Percentiles rank a stretch among this genome's conserved stretches.
These are phyloP conservation scores for Colletotrichum acutatum DNA, from an alignment of 2,329 filamentous ascomycete species.

Conservation along the genomic window DNA sequence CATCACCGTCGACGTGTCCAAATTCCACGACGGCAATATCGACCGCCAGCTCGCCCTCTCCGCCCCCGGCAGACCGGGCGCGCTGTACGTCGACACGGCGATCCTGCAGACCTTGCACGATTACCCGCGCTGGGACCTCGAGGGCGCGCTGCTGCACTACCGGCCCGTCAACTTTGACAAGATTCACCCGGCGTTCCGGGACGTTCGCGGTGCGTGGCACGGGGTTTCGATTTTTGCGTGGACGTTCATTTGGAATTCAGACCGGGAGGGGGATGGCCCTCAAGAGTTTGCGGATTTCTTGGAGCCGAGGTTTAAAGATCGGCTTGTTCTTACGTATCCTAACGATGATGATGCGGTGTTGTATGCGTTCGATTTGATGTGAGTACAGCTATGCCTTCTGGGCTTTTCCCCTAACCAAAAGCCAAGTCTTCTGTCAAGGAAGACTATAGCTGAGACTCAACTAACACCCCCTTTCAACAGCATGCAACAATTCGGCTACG, in stretches of 20 bases:
- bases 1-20: constrained; percentile 65
- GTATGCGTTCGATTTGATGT: constrained; percentile 61
- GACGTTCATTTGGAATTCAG: constrained; percentile 48
- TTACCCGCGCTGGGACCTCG: constrained; percentile 60
- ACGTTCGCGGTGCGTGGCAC: constrained; percentile 52
- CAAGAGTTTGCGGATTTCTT: constrained; percentile 56
- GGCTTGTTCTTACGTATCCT: constrained; percentile 65
- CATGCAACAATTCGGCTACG: constrained; percentile 52
- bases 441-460: background rate
- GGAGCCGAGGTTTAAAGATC: constrained; percentile 62
- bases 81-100: constrained; percentile 56
- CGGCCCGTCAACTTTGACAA: constrained; percentile 57
- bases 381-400: constrained; percentile 34
- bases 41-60: constrained; percentile 55
- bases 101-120: constrained; percentile 63
- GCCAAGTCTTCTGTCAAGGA: background rate
- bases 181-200: constrained; percentile 52
- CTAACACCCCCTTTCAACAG: constrained; percentile 35
- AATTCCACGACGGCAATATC: constrained; percentile 62
- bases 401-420: no score
- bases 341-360: constrained; percentile 68
- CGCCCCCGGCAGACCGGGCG: constrained; percentile 37
- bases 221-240: constrained; percentile 53
- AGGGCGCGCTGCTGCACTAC: constrained; percentile 60
- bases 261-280: constrained; percentile 45